A percentile compares a stretch with the other conserved stretches of the same genome.
Conservation (phyloP, 495 filamentous ascomycete species). For the Penicillium maclennaniae region DNA sequence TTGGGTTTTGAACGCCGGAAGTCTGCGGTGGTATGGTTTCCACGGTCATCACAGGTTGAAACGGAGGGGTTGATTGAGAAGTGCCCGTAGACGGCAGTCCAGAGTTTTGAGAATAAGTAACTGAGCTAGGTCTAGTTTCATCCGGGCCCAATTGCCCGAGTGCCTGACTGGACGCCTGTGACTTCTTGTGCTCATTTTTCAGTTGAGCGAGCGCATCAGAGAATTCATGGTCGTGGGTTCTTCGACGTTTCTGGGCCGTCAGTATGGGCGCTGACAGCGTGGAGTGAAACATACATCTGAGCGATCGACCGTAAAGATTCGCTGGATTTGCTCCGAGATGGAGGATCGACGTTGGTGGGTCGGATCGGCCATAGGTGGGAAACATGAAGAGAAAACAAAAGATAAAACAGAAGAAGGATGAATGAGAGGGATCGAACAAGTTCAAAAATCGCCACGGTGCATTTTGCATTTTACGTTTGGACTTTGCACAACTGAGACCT, state of each 20-base stretch:
- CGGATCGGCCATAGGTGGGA: constrained; percentile 6
- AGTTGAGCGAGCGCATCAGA: not conserved
- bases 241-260: constrained; percentile 23
- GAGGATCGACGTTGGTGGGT: constrained; percentile 32
- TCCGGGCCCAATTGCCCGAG: constrained; percentile 6
- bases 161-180: constrained; percentile 8
- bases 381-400: not conserved
- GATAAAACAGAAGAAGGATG: no score
- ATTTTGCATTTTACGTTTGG: not conserved
- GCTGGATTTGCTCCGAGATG: constrained; percentile 35
- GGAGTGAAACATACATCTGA: constrained; percentile 20
- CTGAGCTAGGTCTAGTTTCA: constrained; percentile 16
- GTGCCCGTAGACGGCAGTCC: constrained; percentile 16
- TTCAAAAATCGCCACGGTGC: constrained; percentile 15
- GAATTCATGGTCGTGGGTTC: not conserved
- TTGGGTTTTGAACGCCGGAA: not conserved
- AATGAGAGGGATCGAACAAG: constrained; percentile 4
- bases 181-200: not conserved
- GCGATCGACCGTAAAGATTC: constrained; percentile 29
- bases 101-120: constrained; percentile 17
- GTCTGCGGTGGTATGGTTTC: constrained; percentile 6
- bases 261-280: not conserved
- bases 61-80: constrained; percentile 19
- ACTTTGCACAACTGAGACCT: constrained; percentile 15
- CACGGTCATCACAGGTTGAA: constrained; percentile 2